These are phyloP conservation scores for Agrostemma githago DNA, from an alignment of 148 eudicot genomes.

Conservation along the genomic window DNA sequence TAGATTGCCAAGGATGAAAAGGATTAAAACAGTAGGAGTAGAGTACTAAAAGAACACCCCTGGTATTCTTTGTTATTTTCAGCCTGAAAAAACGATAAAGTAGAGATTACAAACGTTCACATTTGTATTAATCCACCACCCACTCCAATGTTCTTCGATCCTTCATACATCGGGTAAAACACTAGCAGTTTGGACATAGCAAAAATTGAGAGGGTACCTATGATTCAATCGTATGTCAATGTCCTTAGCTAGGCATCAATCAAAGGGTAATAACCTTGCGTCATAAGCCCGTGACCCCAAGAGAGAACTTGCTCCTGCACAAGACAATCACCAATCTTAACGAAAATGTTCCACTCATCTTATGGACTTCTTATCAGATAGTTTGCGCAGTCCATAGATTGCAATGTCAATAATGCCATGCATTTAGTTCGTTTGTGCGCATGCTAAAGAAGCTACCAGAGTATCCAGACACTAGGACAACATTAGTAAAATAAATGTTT, in stretches of 20 bases:
- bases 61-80: too few species aligned
- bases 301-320: conserved; percentile 90
- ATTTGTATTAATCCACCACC: neutral
- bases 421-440: neutral
- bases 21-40: neutral
- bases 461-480: neutral
- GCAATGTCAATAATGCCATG: conserved; percentile 7
- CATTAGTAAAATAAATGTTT: neutral
- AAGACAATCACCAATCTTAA: conserved; percentile 13
- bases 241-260: conserved; percentile 77
- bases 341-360: neutral
- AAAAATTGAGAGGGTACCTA: conserved; percentile 40
- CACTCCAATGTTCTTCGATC: neutral
- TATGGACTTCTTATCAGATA: neutral
- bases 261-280: conserved; percentile 83
- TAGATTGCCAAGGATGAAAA: too few species aligned
- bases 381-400: neutral
- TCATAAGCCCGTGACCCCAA: conserved; percentile 98
- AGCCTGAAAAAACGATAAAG: neutral
- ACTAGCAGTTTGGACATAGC: neutral
- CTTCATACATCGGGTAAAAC: neutral
- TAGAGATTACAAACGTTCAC: neutral
- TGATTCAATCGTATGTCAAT: conserved; percentile 80
- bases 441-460: conserved; percentile 4
- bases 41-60: neutral